phyloP scores from a whole-genome alignment of 2,329 filamentous ascomycete species.

The Trichophyton equinum region DNA sequence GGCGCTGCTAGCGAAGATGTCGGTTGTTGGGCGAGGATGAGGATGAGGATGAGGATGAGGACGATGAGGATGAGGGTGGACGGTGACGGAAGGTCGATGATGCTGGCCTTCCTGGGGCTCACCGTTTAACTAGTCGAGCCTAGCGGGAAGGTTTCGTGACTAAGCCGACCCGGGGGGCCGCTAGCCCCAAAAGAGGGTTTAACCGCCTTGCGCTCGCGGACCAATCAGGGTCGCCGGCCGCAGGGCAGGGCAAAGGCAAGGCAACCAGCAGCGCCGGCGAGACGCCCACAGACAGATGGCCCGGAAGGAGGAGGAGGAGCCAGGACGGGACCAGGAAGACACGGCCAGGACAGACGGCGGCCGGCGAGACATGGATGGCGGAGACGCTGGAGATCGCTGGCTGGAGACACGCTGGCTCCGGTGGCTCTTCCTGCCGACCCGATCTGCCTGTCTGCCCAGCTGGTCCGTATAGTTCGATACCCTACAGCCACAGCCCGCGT shows the following conservation, averaged over 20 bases:
- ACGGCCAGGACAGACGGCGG: too few relatives aligned
- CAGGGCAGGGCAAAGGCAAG: neutral
- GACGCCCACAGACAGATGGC: too few relatives aligned
- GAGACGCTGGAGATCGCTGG: neutral
- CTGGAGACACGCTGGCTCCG: neutral
- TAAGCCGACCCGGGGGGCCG: neutral
- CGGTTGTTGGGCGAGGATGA: neutral
- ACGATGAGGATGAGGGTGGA: neutral
- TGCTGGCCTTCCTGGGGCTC: neutral
- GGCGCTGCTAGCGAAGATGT: neutral
- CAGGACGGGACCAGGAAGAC: too few relatives aligned
- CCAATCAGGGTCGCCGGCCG: neutral
- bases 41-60: too few relatives aligned
- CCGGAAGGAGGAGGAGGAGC: too few relatives aligned
- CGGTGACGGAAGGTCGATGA: conserved; percentile 1
- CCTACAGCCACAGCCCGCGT: neutral
- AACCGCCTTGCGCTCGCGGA: neutral
- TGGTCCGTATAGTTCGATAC: neutral
- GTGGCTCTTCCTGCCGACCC: neutral
- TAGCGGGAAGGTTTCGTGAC: neutral
- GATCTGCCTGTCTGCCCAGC: neutral
- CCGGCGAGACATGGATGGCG: neutral
- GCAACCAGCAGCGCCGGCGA: neutral
- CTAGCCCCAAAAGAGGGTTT: conserved; percentile 2
- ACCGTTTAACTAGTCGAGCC: neutral